Base-by-base conservation (phyloP, 345 rosid genomes). In the Microcos paniculata region DNA sequence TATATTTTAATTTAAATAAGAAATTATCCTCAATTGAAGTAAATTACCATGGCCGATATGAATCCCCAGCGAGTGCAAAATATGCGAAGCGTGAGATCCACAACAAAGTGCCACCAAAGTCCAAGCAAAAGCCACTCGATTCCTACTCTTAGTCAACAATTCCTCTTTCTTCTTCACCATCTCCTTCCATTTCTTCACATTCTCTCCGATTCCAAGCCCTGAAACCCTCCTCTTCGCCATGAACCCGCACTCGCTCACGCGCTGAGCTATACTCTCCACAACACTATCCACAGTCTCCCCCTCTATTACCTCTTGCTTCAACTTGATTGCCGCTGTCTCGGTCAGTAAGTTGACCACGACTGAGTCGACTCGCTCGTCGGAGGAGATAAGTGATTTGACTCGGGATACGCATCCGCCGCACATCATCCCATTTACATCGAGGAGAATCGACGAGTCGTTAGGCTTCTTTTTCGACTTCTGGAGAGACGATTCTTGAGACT, bases 91-190 rank as follows among this genome's bases (percentile, higher is more conserved):
- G 42, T 95, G 99, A 42, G 98, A 88, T 35, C 99, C 98, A 75
- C 99, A 93, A 81, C 97, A 96, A 78, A 96, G 62, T 33, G 99
- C 97, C 82, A 91, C 99, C 83, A 93, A 80, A 48, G 93, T 93
- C 99, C 99, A 93, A 12, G 99, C 96, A 77, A 95, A 87, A 11
- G 92, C 90, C 74, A 93, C 97, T 11, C 98, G 89, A 19, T 91
- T 90, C 84, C 94, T 88, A n/a, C 92, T 91, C 88, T 86, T 86
- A 35, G 81, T 73, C 2, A 93, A 79, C 88, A 90, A 64, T 24
- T 93, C 94, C 80, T 95, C 98, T 81, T 93, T 93, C 88, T 87
- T 91, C 82, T 74, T 77, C 62, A 78, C 86, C 93, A 87, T 88
- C 45, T 87, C 97, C 78, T 85, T 83, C 98, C 99, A 95, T 74